Evolutionary conservation across 345 rosid species (phyloP), one percentile per base, ranked within the genome.

Genomic region (Microcos paniculata): DNA sequence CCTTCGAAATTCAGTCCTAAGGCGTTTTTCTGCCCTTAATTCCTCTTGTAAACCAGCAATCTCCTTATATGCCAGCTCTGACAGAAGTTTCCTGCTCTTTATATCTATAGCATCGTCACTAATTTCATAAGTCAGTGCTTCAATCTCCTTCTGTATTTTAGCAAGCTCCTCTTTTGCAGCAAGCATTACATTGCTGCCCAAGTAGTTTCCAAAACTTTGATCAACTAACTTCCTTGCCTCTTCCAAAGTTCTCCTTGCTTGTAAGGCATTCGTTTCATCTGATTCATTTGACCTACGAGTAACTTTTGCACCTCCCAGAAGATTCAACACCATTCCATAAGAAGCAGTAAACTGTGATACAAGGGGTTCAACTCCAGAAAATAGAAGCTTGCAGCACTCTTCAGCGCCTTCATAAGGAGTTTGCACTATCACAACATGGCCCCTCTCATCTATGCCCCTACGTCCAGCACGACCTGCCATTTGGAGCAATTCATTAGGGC

Each of bases 391-490:
- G 84, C 92, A 91, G 81, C 94, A 86, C 74, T 90, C 98, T 84
- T 96, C 98, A 48, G 97, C 96, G 72, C 94, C 99, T 90, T 96
- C 99, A 70, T 86, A 83, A 55, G 97, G 79, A 70, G 92, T 83
- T 85, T 91, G 99, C 77, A 93, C 81, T 77, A 93, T 82, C 63
- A 93, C 97, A 24, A 91, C 96, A 75, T 95, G 88, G 35, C 99
- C 99, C 80, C 78, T 86, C 75, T 88, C 84, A 81, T 96, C 99
- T 75, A 89, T 93, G 63, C 98, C 99, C 85, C 97, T 88, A 52
- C 97, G 94, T 76, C 99, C 99, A 82, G 98, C 97, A 72, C 99
- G 96, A 14, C 99, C 99, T 0, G 99, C 98, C 99, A 96, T 93
- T 82, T 93, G 99, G 78, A 90, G 88, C 82, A 91, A 78, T 76